Base-by-base conservation (phyloP, 2,329 filamentous ascomycete genomes). In the Pseudogymnoascus sp. region DNA sequence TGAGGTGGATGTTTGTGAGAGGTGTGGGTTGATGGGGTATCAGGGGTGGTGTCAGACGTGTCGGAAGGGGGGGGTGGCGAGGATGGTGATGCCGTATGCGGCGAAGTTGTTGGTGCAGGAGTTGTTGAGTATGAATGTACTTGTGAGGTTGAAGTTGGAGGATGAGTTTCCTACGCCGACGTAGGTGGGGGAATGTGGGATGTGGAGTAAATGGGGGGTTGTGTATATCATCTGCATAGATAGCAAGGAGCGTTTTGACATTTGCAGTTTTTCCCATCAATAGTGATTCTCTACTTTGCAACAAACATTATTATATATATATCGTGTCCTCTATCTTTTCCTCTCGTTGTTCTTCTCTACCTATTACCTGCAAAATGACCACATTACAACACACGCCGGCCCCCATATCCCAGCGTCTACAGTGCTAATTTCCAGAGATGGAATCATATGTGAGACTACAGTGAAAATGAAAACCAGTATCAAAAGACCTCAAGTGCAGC, bases 111-210 rank as follows among this genome's bases (percentile, higher is more conserved):
- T 99, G 64, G 91, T 98, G 60, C 95, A 99, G 79, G 95, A 99
- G 79, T 78, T 99, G 72, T 88, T 96, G 73, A 96, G 92, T 76
- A 99, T 99, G 95, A 99, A 99, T 76, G 92, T 99, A n/a, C 90
- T 93, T 67, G 93, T 96, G 65, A 83, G 90, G 65, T 80, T 99
- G 77, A 90, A 93, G 79, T 78, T 99, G 69, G 92, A 92, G 72
- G 95, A 99, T 74, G 92, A 98, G 78, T 99, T 99, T 76, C 92
- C 92, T 10, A 23, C 37, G 34, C 63, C 63, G 48, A 57, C 25
- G 8, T 57, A 57, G 23, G n/a, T 34, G n/a, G 51, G 51, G 6
- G n/a, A n/a, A n/a, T 21, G 4, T 19, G 51, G 51, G 51, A 13
- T 4, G 51, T 13, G n/a, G n/a, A 28, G 28, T 10, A 34, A 25